phyloP scores from a whole-genome alignment of 1,139 yeast genomes.

The Candida tunisiensis region DNA sequence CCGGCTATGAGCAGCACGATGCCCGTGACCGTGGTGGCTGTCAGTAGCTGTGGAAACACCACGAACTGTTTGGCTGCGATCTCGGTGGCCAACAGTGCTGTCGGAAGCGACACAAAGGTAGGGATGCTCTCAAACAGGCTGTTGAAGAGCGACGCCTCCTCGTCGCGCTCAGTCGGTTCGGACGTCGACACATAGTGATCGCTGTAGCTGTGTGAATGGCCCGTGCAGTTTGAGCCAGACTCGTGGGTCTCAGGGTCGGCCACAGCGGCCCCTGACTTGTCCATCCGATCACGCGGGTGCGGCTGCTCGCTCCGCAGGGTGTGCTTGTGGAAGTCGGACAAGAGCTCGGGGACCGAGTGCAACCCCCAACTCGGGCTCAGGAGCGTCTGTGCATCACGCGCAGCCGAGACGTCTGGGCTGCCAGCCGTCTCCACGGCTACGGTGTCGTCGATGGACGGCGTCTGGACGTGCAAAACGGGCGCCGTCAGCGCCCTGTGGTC shows the following conservation, averaged over 20 bases:
- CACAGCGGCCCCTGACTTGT: no score
- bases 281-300: no score
- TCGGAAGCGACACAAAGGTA: constrained; percentile 20
- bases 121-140: constrained; percentile 21
- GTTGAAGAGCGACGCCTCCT: constrained; percentile 8
- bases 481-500: no score
- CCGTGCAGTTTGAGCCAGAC: no score
- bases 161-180: constrained; percentile 1
- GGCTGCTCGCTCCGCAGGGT: constrained; percentile 8
- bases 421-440: no score
- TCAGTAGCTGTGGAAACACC: constrained; percentile 1
- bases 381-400: no score
- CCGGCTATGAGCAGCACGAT: constrained; percentile 4
- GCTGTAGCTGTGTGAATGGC: not conserved
- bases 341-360: constrained; percentile 21
- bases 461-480: no score
- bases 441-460: no score
- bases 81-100: constrained; percentile 15
- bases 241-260: no score
- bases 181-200: constrained; percentile 1
- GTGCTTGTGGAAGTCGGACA: constrained; percentile 21
- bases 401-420: no score
- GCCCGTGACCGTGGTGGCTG: constrained; percentile 5
- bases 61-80: constrained; percentile 6
- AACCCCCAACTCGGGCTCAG: no score